Conservation (phyloP, 352 stramenopile species). For the Pythium pectinolyticum region DNA sequence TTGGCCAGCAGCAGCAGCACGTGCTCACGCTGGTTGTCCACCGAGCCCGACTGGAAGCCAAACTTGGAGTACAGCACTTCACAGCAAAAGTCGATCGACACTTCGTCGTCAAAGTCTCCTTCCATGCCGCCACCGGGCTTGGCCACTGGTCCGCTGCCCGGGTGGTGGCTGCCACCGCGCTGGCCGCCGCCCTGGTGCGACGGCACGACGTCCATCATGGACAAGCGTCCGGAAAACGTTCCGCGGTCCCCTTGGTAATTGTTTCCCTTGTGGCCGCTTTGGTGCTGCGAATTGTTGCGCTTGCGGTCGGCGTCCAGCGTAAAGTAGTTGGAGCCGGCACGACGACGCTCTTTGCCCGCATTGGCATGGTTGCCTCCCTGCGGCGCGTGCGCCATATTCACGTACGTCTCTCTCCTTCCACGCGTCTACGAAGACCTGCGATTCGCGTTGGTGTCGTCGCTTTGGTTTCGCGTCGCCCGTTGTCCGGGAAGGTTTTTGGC, state of each 20-base stretch:
- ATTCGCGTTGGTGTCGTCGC: no score
- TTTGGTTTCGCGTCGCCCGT: no score
- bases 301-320: slow-evolving; percentile 75
- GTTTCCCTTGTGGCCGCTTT: slow-evolving; percentile 41
- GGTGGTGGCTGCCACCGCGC: neutral
- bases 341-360: slow-evolving; percentile 44
- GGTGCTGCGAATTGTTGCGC: slow-evolving; percentile 57
- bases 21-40: slow-evolving; percentile 83
- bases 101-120: slow-evolving; percentile 77
- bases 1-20: slow-evolving; percentile 80
- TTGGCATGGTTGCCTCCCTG: neutral
- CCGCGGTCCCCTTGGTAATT: slow-evolving; percentile 34
- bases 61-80: slow-evolving; percentile 80
- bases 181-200: slow-evolving; percentile 31
- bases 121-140: slow-evolving; percentile 45
- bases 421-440: no score
- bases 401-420: no score
- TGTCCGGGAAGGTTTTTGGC: no score
- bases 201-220: slow-evolving; percentile 66
- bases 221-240: slow-evolving; percentile 60
- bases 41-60: slow-evolving; percentile 79
- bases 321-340: slow-evolving; percentile 87
- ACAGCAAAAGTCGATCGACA: slow-evolving; percentile 79
- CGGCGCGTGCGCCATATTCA: neutral
- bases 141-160: neutral